Conservation (phyloP, 2,329 filamentous ascomycete species). For the Alternaria ethzedia region DNA sequence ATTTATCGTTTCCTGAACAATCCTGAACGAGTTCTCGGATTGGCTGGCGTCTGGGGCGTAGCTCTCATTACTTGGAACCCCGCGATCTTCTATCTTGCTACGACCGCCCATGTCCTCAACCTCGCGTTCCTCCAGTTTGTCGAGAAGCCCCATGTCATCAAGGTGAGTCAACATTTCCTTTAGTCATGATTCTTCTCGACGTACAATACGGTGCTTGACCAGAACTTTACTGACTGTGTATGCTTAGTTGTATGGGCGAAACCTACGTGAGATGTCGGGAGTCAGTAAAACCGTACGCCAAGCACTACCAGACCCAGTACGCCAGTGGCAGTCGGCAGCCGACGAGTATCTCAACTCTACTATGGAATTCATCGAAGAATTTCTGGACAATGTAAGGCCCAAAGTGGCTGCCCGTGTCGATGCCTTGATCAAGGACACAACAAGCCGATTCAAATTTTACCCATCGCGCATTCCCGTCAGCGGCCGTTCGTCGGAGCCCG, state of each 20-base stretch:
- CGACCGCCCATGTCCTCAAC: slow-evolving; percentile 84
- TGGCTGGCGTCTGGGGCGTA: slow-evolving; percentile 94
- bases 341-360: slow-evolving; percentile 88
- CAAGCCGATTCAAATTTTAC: slow-evolving; percentile 85
- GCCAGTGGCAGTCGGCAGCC: slow-evolving; percentile 82
- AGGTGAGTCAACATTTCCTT: slow-evolving; percentile 2
- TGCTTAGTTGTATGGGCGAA: slow-evolving; percentile 74
- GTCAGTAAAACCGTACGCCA: slow-evolving; percentile 89
- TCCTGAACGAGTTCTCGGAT: slow-evolving; percentile 89
- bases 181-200: neutral
- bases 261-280: slow-evolving; percentile 84
- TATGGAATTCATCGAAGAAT: slow-evolving; percentile 87
- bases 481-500: slow-evolving; percentile 77
- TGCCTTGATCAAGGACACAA: slow-evolving; percentile 86
- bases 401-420: slow-evolving; percentile 87
- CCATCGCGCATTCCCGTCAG: slow-evolving; percentile 85
- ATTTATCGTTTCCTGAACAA: slow-evolving; percentile 99
- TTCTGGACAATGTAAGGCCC: slow-evolving; percentile 82
- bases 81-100: slow-evolving; percentile 83
- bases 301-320: slow-evolving; percentile 81
- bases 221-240: neutral
- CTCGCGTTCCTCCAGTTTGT: slow-evolving; percentile 90
- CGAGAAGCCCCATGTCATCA: slow-evolving; percentile 87
- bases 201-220: neutral
- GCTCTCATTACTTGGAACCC: slow-evolving; percentile 92